Percentiles rank a stretch among this genome's conserved stretches.
Conservation (phyloP, 352 stramenopile species). For the Globisporangium splendens region DNA sequence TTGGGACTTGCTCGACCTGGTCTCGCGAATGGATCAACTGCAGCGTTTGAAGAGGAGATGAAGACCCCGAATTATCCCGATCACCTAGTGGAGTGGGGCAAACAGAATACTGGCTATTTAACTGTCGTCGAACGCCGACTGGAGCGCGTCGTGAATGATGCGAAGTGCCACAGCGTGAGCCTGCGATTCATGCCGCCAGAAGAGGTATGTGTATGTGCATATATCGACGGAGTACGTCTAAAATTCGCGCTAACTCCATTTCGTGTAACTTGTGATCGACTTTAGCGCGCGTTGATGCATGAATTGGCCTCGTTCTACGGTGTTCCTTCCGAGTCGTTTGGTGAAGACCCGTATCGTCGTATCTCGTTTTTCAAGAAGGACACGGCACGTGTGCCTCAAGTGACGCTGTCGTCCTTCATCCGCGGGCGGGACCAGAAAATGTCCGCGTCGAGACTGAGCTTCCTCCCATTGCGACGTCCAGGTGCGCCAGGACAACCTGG, state of each 20-base stretch:
- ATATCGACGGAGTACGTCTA: background rate
- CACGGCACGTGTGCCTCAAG: slow-evolving; percentile 36
- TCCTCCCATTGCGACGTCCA: slow-evolving; percentile 40
- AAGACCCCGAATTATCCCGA: slow-evolving; percentile 60
- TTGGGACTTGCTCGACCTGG: slow-evolving; percentile 49
- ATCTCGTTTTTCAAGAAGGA: slow-evolving; percentile 79
- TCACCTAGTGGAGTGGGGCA: slow-evolving; percentile 68
- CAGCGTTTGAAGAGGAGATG: slow-evolving; percentile 75
- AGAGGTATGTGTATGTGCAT: slow-evolving; percentile 24
- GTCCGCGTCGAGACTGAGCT: slow-evolving; percentile 44
- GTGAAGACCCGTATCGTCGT: slow-evolving; percentile 59
- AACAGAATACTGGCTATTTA: slow-evolving; percentile 66
- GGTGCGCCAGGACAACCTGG: slow-evolving; percentile 14
- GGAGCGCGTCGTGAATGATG: slow-evolving; percentile 66
- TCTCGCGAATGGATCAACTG: slow-evolving; percentile 25
- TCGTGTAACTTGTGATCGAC: slow-evolving; percentile 6
- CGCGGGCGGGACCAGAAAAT: slow-evolving; percentile 24
- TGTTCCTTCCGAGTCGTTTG: slow-evolving; percentile 73
- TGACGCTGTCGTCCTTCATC: slow-evolving; percentile 59
- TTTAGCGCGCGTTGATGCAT: slow-evolving; percentile 71
- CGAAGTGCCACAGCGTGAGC: slow-evolving; percentile 69
- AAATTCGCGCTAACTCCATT: background rate
- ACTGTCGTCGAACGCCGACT: slow-evolving; percentile 69
- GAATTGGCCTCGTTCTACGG: slow-evolving; percentile 62
- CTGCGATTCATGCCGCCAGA: slow-evolving; percentile 68